Base-by-base conservation (phyloP, 2,329 filamentous ascomycete genomes). In the Microcyclospora pomicola region DNA sequence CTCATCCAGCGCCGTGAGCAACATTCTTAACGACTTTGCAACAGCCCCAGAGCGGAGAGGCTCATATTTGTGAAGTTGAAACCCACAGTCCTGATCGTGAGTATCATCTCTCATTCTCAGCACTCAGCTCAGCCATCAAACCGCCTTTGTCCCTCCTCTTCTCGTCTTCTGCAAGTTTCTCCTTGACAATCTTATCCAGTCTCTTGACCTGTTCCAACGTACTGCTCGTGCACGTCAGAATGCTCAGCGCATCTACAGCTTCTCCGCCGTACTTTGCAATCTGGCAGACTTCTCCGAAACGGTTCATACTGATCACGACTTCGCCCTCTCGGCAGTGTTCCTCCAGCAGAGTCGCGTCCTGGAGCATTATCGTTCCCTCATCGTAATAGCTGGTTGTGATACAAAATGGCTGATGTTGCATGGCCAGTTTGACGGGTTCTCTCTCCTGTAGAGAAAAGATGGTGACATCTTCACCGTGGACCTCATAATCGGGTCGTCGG, bases 371-470 rank as follows among this genome's bases (percentile, higher is more conserved):
- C 48, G 82, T 79, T 5, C 77, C 82, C 28, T 79, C 75, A 24
- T 68, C 62, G 47, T 82, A 95, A 55, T 86, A 88, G 51, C 77
- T 83, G 61, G 93, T 93, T 0, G 86, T 93, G 33, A 95, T 71
- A 55, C 87, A 93, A 38, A 95, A 80, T 1, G 91, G 91, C 49
- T 84, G 82, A 62, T 96, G 91, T 47, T 95, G 73, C 67, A 94
- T 84, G 51, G 83, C 86, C 44, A 98, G 69, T 34, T 85, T 79
- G 33, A 95, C 84, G 0, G 88, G 88, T 46, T 94, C 87, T 45
- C 91, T 73, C 65, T 98, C 88, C 10, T 82, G 77, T 2, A 81
- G 62, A 2, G 80, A 82, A 63, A 88, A 93, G 32, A 96, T 75
- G 2, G 82, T 92, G 46, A 95, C 73, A 24, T 76, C 73, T 51